Percentiles rank a stretch among this genome's conserved stretches.
phyloP scores from a whole-genome alignment of 2,329 filamentous ascomycete species.

The Aspergillus sp. region DNA sequence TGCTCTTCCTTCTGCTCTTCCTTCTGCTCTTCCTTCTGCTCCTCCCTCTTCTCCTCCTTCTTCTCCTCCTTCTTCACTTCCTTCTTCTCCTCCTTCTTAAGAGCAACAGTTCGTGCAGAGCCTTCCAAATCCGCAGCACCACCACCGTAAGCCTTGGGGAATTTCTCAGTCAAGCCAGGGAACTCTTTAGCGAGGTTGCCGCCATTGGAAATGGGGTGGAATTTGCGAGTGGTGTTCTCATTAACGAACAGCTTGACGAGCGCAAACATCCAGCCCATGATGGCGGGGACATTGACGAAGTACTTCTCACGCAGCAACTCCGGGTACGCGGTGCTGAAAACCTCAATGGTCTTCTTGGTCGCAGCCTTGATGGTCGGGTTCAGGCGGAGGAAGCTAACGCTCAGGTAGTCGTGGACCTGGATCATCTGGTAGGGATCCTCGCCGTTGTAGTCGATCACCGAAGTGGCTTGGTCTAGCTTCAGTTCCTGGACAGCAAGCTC shows the following conservation, averaged over 20 bases:
- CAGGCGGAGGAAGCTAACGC: slow-evolving; percentile 81
- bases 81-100: slow-evolving; percentile 20
- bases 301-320: slow-evolving; percentile 89
- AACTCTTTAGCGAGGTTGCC: slow-evolving; percentile 64
- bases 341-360: slow-evolving; percentile 75
- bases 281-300: slow-evolving; percentile 87
- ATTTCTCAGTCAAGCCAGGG: slow-evolving; percentile 57
- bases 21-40: not conserved
- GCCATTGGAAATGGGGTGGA: slow-evolving; percentile 75
- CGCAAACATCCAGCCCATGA: slow-evolving; percentile 86
- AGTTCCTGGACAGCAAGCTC: slow-evolving; percentile 78
- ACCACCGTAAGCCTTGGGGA: slow-evolving; percentile 80
- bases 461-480: slow-evolving; percentile 67
- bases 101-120: slow-evolving; percentile 29
- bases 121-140: slow-evolving; percentile 57
- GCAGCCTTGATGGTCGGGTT: slow-evolving; percentile 74
- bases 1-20: not conserved
- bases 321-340: slow-evolving; percentile 80
- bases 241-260: slow-evolving; percentile 75
- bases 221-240: slow-evolving; percentile 73
- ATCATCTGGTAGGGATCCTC: slow-evolving; percentile 85
- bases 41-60: not conserved
- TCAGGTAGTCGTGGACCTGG: slow-evolving; percentile 91
- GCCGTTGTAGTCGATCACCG: slow-evolving; percentile 61
- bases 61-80: not conserved